Conservation (phyloP, 2,329 filamentous ascomycete genomes). For the Beauveria rudraprayagi region DNA sequence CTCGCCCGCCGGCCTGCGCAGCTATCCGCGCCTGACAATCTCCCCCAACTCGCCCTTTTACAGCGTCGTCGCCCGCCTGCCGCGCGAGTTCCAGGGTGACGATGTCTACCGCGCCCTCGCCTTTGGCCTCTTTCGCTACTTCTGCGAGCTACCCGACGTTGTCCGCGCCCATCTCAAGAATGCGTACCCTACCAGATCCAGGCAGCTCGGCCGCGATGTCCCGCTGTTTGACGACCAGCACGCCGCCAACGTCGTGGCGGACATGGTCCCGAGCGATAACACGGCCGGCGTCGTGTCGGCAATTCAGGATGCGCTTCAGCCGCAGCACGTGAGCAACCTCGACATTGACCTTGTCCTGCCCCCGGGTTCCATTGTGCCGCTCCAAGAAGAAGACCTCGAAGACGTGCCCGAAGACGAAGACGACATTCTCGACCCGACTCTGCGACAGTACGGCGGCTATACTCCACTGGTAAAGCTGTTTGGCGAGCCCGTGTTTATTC, state of each 20-base stretch:
- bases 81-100: conserved; percentile 90
- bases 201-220: conserved; percentile 52
- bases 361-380: conserved; percentile 62
- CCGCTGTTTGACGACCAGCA: conserved; percentile 83
- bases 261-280: conserved; percentile 76
- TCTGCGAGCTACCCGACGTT: conserved; percentile 70
- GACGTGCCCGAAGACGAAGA: conserved; percentile 55
- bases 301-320: conserved; percentile 67
- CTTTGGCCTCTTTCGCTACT: conserved; percentile 91
- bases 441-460: conserved; percentile 69
- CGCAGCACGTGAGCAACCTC: conserved; percentile 75
- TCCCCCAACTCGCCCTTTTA: conserved; percentile 91
- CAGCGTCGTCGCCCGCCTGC: conserved; percentile 78
- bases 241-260: conserved; percentile 80
- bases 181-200: conserved; percentile 42
- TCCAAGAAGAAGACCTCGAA: conserved; percentile 51
- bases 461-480: conserved; percentile 68
- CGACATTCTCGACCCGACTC: conserved; percentile 54
- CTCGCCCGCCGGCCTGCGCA: conserved; percentile 79
- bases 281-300: conserved; percentile 63
- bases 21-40: conserved; percentile 84
- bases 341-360: conserved; percentile 85
- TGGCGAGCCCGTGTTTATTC: conserved; percentile 78
- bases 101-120: conserved; percentile 86
- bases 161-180: conserved; percentile 65